Base-by-base conservation (phyloP, 495 filamentous ascomycete genomes). In the Neurospora sp. region DNA sequence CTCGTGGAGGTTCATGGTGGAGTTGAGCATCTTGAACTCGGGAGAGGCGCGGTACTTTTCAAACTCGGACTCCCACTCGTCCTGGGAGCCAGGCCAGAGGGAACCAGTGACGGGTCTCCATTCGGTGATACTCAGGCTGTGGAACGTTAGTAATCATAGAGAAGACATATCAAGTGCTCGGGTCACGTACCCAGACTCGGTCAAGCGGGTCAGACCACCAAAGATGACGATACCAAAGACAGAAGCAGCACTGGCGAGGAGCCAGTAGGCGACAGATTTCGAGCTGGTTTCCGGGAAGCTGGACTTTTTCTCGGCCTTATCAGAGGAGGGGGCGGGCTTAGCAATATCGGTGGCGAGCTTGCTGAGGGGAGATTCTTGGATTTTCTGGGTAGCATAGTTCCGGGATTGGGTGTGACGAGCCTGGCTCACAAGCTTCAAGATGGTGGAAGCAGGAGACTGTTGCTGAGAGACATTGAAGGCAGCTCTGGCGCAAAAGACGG, bases 141-240 rank as follows among this genome's bases (percentile, higher is more conserved):
- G 74, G n/a, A 18, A 74, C 7, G 37, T 31, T 16, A 66, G 53
- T 61, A 5, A 31, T 31, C 35, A 59, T 14, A 31, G 20, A 16
- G 11, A 18, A 16, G 11, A 18, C 41, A n/a, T n/a, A 9, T 44
- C 16, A 18, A n/a, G 16, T n/a, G 16, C 11, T 31, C 22, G 22
- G 27, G 27, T 8, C 69, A 79, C 84, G 73, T 89, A 97, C 93
- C 95, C 96, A 73, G 96, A 99, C 83, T 99, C 96, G 8, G 96
- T 99, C 69, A 99, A 84, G 70, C 96, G 86, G 37, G 96, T 99
- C 71, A 99, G 84, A 3, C 96, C 96, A 41, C 96, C 96, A 79
- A 97, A 97, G 10, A 99, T 88, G 22, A 98, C 96, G 76, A 99
- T 94, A 73, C 96, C 96, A 82, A 99, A 98, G 37, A 98, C 94